Evolutionary conservation across 192 early-diverging fungal genomes (phyloP).

Genomic region (Gonapodya sp.): DNA sequence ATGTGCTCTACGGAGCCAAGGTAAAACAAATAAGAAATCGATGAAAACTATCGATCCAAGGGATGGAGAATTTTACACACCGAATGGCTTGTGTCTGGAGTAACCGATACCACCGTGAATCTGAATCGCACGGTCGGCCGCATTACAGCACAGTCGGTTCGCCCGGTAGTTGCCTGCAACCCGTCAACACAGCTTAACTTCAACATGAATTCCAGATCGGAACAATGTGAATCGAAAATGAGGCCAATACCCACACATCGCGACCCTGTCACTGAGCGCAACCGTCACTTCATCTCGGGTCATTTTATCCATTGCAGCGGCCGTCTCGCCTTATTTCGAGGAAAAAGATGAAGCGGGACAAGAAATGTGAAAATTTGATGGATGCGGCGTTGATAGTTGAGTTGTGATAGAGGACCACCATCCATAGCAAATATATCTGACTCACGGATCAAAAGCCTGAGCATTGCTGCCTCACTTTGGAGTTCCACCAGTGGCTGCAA

Average conservation of each 20-base stretch:
- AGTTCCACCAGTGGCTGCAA: conserved; percentile 6
- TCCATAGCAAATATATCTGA: too few relatives aligned
- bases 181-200: background rate
- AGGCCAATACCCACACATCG: background rate
- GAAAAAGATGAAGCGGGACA: background rate
- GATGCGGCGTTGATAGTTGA: too few relatives aligned
- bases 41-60: too few relatives aligned
- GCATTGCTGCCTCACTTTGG: conserved; percentile 4
- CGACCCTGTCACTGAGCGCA: background rate
- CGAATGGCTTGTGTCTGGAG: conserved; percentile 7
- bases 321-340: conserved; percentile 1
- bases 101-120: conserved; percentile 11
- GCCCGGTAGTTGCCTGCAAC: conserved; percentile 9
- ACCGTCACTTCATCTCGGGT: background rate
- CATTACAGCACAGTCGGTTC: conserved; percentile 8
- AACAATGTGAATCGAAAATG: background rate
- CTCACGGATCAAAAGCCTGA: background rate
- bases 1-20: background rate
- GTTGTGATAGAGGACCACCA: too few relatives aligned
- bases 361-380: too few relatives aligned
- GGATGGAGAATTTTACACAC: background rate
- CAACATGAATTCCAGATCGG: background rate
- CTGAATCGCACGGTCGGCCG: conserved; percentile 9
- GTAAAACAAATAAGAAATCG: too few relatives aligned
- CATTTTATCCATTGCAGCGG: conserved; percentile 8